phyloP scores from a whole-genome alignment of 257 asterid genomes.

The Solanum neorickii region DNA sequence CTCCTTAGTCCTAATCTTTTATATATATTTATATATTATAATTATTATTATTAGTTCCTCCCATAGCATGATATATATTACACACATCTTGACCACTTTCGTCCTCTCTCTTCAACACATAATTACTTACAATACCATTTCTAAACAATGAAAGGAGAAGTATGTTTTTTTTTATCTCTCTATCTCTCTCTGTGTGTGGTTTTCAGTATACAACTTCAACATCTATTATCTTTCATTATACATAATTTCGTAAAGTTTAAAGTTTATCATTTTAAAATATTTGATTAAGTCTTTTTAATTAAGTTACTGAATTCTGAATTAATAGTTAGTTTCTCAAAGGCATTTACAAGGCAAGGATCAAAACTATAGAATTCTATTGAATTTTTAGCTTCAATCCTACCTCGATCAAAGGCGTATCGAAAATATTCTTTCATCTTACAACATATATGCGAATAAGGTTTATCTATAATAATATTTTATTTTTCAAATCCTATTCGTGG shows the following conservation, averaged over 20 bases:
- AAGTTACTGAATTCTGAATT: neutral
- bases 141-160: slow-evolving; percentile 25
- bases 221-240: too few relatives aligned
- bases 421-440: neutral
- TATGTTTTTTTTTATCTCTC: slow-evolving; percentile 5
- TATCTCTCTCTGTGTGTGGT: neutral
- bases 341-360: neutral
- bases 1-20: neutral
- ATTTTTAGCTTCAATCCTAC: neutral
- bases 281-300: neutral
- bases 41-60: neutral
- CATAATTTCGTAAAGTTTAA: neutral
- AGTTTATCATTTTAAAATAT: neutral
- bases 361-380: neutral
- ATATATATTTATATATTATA: too few relatives aligned
- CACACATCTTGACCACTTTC: neutral
- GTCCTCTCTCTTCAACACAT: neutral
- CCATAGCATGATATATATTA: neutral
- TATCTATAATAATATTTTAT: rapidly evolving
- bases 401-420: neutral
- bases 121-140: neutral
- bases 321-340: neutral
- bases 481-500: neutral
- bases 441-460: neutral
- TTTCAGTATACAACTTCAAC: neutral